Percentiles rank a stretch among this genome's conserved stretches.
Conservation (phyloP, 495 filamentous ascomycete genomes). For the Peziza echinospora region DNA sequence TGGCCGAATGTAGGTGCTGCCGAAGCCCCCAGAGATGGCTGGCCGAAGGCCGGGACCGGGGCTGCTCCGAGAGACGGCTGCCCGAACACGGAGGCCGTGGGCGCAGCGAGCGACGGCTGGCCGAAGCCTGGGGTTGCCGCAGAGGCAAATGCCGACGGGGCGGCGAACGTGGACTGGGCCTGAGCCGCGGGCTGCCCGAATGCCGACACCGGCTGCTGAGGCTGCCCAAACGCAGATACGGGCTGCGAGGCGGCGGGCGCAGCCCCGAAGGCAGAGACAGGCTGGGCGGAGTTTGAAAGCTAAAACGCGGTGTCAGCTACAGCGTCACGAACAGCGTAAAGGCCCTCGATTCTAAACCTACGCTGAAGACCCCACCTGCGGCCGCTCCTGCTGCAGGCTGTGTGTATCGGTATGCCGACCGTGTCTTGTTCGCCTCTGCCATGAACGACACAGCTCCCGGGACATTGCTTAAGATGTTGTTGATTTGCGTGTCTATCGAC, state of each 20-base stretch:
- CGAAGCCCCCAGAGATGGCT: slow-evolving; percentile 1
- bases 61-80: slow-evolving; percentile 17
- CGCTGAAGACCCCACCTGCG: too few species aligned
- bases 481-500: slow-evolving; percentile 9
- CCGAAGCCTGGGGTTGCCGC: too few species aligned
- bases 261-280: slow-evolving; percentile 6
- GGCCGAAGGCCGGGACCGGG: slow-evolving; percentile 15
- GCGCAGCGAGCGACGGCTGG: slow-evolving; percentile 15
- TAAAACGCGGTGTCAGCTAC: too few species aligned
- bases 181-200: slow-evolving; percentile 6
- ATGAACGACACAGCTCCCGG: slow-evolving; percentile 15
- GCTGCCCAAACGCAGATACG: slow-evolving; percentile 6
- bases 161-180: too few species aligned
- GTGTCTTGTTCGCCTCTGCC: slow-evolving; percentile 13
- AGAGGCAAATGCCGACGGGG: too few species aligned
- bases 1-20: slow-evolving; percentile 1
- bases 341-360: too few species aligned
- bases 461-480: slow-evolving; percentile 14
- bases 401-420: slow-evolving; percentile 2
- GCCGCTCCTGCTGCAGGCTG: too few species aligned
- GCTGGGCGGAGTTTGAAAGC: background rate
- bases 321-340: too few species aligned
- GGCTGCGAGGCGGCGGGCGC: slow-evolving; percentile 3
- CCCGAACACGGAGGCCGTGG: slow-evolving; percentile 14
- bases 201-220: background rate